Conservation (phyloP, 2,329 filamentous ascomycete species). For the Elsinoe fawcettii region DNA sequence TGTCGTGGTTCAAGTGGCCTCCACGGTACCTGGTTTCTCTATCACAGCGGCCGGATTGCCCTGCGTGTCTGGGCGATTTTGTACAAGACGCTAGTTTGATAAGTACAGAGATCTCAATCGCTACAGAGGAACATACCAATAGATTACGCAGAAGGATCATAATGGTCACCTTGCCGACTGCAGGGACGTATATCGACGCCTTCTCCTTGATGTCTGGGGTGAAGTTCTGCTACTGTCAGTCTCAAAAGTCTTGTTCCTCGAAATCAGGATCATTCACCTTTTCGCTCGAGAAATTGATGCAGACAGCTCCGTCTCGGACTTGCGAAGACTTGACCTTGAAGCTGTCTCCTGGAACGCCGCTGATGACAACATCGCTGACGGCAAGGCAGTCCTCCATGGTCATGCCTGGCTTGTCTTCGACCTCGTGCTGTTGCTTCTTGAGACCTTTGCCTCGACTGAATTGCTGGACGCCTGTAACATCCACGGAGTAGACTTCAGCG, state of each 20-base stretch:
- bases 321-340: slow-evolving; percentile 85
- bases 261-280: slow-evolving; percentile 45
- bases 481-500: slow-evolving; percentile 89
- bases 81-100: slow-evolving; percentile 35
- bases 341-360: slow-evolving; percentile 76
- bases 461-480: slow-evolving; percentile 82
- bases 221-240: slow-evolving; percentile 57
- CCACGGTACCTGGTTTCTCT: slow-evolving; percentile 20
- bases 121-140: slow-evolving; percentile 52
- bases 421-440: slow-evolving; percentile 76
- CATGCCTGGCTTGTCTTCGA: slow-evolving; percentile 74
- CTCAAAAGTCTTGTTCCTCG: background rate
- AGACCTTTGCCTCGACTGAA: slow-evolving; percentile 87
- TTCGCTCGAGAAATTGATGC: slow-evolving; percentile 95
- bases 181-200: slow-evolving; percentile 92
- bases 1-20: slow-evolving; percentile 15
- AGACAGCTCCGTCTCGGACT: slow-evolving; percentile 85
- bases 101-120: slow-evolving; percentile 17
- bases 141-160: slow-evolving; percentile 83
- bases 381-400: slow-evolving; percentile 72
- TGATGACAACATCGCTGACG: slow-evolving; percentile 88
- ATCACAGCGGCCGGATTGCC: slow-evolving; percentile 22
- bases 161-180: slow-evolving; percentile 96
- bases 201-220: slow-evolving; percentile 84
- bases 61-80: slow-evolving; percentile 34